Percentiles rank a stretch among this genome's conserved stretches.
Evolutionary conservation across 2,329 filamentous ascomycete genomes (phyloP).

Genomic region (Elsinoe australis): DNA sequence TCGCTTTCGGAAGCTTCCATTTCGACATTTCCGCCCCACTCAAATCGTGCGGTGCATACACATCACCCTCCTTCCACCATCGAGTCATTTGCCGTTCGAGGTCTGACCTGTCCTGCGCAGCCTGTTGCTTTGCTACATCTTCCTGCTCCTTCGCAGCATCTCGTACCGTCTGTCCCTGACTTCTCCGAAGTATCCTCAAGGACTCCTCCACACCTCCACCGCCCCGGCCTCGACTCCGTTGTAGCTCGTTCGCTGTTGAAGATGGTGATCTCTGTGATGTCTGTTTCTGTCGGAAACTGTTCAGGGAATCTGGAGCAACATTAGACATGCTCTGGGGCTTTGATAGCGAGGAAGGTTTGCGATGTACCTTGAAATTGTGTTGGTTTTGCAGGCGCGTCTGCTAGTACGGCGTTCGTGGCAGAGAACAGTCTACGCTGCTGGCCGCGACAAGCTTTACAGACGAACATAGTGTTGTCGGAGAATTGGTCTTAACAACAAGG

Average conservation of each 20-base stretch:
- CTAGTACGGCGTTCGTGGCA: neutral
- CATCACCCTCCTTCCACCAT: slow-evolving; percentile 67
- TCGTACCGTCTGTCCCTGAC: too few relatives aligned
- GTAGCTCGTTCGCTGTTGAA: neutral
- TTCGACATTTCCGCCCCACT: slow-evolving; percentile 70
- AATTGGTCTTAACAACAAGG: too few relatives aligned
- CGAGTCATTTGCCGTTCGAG: slow-evolving; percentile 60
- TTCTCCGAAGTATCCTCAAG: neutral
- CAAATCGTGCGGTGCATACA: slow-evolving; percentile 87
- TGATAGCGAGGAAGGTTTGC: too few relatives aligned
- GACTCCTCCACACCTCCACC: neutral
- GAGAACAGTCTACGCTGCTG: slow-evolving; percentile 8
- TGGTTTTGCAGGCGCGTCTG: neutral
- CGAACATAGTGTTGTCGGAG: slow-evolving; percentile 2
- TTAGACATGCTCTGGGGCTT: too few relatives aligned
- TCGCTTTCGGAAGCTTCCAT: slow-evolving; percentile 56
- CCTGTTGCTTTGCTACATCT: neutral
- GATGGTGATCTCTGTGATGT: neutral
- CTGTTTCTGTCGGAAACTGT: neutral
- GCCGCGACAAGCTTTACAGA: slow-evolving; percentile 21
- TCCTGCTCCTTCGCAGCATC: neutral
- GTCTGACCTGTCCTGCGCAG: slow-evolving; percentile 32
- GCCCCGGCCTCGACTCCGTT: neutral
- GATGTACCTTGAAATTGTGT: neutral
- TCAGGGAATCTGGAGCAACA: neutral